Base-by-base conservation (phyloP, 1,139 yeast genomes). In the Geotrichum carabidarum region DNA sequence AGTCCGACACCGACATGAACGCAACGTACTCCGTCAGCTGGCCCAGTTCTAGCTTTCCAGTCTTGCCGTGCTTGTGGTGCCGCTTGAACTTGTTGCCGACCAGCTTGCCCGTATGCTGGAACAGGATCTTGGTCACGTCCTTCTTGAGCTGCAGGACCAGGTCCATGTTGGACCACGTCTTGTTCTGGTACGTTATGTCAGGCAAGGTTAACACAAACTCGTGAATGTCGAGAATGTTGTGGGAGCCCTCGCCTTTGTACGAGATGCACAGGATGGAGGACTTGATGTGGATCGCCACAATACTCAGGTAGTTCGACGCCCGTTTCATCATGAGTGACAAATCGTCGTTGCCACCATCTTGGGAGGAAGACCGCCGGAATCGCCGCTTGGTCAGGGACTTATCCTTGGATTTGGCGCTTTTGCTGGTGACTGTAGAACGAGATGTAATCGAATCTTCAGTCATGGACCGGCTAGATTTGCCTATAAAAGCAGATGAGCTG, bases 91-190 rank as follows among this genome's bases (percentile, higher is more conserved):
- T 88, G 70, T 89, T 90, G 38, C 89, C 86, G 55, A 90, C 75
- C 57, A 91, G 79, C 60, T 85, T 81, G 5, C 96, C 96, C 0
- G 94, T 77, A 64, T 90, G 95, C 50, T 77, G 80, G 53, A 90
- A 71, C 40, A 90, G 80, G 17, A 83, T 76, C 67, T 79, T 82
- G 54, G 86, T 76, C 34, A 90, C 75, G 64, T 86, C 71, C 59
- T 81, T 84, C 65, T 83, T 80, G 51, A 89, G 66, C 44, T 82
- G 78, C 54, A 79, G 70, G 34, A 84, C 77, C 48, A 89, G 74
- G 58, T 90, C 97, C 59, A 85, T 81, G 50, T 81, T 81, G 1
- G 95, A 82, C 94, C 96, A 87, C 34, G 88, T 73, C 71, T 82
- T 83, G 68, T 88, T 80, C 47, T 68, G 68, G 65, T 86, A 86